Evolutionary conservation across 23 red algal species (phyloP), one percentile per base, ranked within the genome.

Genomic region (Gracilaria vermiculophylla): DNA sequence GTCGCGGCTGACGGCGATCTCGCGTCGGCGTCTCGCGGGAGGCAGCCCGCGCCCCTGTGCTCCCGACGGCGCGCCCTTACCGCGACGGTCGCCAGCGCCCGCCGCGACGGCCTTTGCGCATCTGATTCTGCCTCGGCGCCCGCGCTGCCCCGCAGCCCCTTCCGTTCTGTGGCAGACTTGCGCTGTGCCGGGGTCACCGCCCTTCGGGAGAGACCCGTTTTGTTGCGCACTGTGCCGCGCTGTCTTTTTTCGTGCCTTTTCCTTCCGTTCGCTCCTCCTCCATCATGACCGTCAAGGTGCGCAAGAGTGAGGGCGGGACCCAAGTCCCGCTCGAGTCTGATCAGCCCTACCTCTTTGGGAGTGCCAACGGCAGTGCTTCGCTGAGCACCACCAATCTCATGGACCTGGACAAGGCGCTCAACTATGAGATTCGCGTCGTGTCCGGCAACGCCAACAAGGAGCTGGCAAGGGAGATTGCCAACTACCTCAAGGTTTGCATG

Each of bases 391-490:
- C 74, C 37, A 91, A 81, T 60, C 35, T 86, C 7, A 74, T 93
- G 72, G 90, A 80, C 16, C 52, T 96, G 66, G 88, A 90, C 76
- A 88, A 94, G 76, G 97, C 85, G 51, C 83, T 99, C 82, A 99
- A 99, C 80, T 99, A 99, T 71, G 97, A 99, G 79, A 88, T 99
- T 44, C 86, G 97, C 60, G 76, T 99, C 42, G 86, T 99, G 53
- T 74, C 93, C 5, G 97, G 97, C 24, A 99, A 99, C 61, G 86
- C 97, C 29, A 99, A 99, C 86, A 81, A n/a, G 15, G 57, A 58
- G 32, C 69, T 99, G 53, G 93, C 94, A 8, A 67, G 57, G 28
- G 94, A 94, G 60, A 99, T 99, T 80, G 88, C 93, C 39, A 74
- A 49, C 55, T 42, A 91, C 40, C 87, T 99, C 25, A 80, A 89